These are phyloP conservation scores for Solanum hybrid DNA, from an alignment of 305 asterid species.

Conservation along the genomic window DNA sequence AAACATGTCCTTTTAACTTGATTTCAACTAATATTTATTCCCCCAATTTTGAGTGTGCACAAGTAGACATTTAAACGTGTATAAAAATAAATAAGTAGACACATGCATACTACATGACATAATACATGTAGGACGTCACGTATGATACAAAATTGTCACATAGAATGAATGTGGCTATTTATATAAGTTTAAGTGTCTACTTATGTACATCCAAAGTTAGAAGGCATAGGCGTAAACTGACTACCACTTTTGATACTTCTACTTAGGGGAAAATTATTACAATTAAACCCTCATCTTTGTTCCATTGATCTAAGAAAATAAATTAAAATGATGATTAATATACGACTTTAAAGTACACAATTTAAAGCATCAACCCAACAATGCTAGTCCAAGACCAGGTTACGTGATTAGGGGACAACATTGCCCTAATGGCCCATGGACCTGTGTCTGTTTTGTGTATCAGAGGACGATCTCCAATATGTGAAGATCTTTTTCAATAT, in stretches of 20 bases:
- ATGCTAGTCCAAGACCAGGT: neutral
- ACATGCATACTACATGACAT: neutral
- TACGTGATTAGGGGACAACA: neutral
- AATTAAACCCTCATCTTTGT: neutral
- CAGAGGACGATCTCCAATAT: neutral
- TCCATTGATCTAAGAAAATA: neutral
- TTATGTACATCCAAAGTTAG: neutral
- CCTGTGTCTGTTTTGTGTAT: neutral
- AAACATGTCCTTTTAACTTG: too few relatives aligned
- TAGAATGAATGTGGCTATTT: too few relatives aligned
- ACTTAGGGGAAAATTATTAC: neutral
- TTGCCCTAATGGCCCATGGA: neutral
- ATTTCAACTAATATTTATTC: too few relatives aligned
- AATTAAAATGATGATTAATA: neutral
- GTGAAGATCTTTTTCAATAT: neutral
- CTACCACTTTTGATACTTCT: neutral
- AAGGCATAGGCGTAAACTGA: too few relatives aligned
- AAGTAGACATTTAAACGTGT: too few relatives aligned
- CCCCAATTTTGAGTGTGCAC: neutral
- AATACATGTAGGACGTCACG: neutral
- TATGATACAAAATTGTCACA: neutral
- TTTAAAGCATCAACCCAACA: neutral
- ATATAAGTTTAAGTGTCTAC: too few relatives aligned
- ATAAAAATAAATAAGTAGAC: too few relatives aligned
- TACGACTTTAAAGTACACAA: neutral